Percentiles rank a stretch among this genome's conserved stretches.
phyloP scores from a whole-genome alignment of 306 rosid species.

The Potentilla sterilis region DNA sequence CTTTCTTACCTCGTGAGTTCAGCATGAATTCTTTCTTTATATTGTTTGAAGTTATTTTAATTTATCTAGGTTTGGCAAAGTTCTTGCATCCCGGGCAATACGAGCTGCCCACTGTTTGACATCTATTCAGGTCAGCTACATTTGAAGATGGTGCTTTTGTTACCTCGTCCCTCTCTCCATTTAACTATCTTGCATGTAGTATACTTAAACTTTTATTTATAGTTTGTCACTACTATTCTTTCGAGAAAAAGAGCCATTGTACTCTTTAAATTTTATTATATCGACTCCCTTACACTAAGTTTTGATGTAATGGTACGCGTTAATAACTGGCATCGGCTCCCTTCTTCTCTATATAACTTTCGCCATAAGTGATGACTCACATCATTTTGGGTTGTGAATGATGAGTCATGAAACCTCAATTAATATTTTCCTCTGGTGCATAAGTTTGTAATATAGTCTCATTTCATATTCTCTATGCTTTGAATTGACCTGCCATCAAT shows the following conservation, averaged over 20 bases:
- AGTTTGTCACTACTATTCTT: neutral
- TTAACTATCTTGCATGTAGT: neutral
- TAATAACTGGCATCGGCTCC: neutral
- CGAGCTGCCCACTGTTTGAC: slow-evolving; percentile 98
- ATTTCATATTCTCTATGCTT: neutral
- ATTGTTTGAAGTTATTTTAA: slow-evolving; percentile 19
- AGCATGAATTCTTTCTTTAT: slow-evolving; percentile 14
- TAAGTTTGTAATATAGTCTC: neutral
- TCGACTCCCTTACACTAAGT: neutral
- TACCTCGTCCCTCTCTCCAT: neutral
- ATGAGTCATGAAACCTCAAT: neutral
- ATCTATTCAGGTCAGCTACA: slow-evolving; percentile 79
- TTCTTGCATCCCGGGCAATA: slow-evolving; percentile 88
- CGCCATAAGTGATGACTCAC: neutral
- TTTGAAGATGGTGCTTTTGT: slow-evolving; percentile 1
- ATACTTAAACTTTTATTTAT: neutral
- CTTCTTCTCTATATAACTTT: neutral
- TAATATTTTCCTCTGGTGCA: neutral
- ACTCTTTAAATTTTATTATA: neutral
- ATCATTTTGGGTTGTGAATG: neutral
- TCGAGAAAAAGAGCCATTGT: neutral
- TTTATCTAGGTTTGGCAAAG: slow-evolving; percentile 66
- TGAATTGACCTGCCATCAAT: neutral
- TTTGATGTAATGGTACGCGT: neutral
- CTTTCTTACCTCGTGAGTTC: slow-evolving; percentile 14